Conservation (phyloP, 2,329 filamentous ascomycete genomes). For the Emmonsiellopsis sp. region DNA sequence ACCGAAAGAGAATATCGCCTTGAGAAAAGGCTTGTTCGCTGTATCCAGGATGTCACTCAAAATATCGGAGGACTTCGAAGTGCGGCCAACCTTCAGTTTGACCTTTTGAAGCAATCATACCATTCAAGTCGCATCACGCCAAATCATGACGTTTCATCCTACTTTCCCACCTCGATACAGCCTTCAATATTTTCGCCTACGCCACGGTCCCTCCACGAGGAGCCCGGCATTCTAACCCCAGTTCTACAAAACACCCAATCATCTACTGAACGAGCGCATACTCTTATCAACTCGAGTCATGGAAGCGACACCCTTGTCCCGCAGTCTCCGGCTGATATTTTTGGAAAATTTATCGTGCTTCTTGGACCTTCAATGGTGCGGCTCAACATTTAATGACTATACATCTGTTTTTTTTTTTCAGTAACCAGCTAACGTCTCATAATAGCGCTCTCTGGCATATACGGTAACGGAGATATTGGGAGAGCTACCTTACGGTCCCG, state of each 20-base stretch:
- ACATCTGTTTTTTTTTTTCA: neutral
- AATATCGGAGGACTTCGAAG: slow-evolving; percentile 84
- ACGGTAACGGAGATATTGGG: slow-evolving; percentile 82
- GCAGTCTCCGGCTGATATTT: slow-evolving; percentile 64
- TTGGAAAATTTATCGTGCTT: slow-evolving; percentile 78
- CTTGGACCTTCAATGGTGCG: slow-evolving; percentile 77
- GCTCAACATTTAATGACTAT: neutral
- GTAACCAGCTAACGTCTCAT: slow-evolving; percentile 12
- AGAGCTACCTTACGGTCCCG: slow-evolving; percentile 69
- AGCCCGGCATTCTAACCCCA: neutral
- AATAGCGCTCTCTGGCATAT: slow-evolving; percentile 74
- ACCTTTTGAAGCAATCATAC: slow-evolving; percentile 59
- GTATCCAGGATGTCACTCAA: slow-evolving; percentile 75
- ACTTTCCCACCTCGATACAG: neutral
- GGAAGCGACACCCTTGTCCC: slow-evolving; percentile 6
- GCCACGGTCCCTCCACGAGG: neutral
- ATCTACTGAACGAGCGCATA: neutral
- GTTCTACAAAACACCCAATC: neutral
- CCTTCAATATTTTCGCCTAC: slow-evolving; percentile 7
- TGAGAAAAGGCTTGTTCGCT: slow-evolving; percentile 71
- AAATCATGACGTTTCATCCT: slow-evolving; percentile 9
- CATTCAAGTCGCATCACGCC: slow-evolving; percentile 1
- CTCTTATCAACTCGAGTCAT: slow-evolving; percentile 5
- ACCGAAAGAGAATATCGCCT: slow-evolving; percentile 69
- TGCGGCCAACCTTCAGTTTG: slow-evolving; percentile 81